Base-by-base conservation (phyloP, 192 early-diverging fungal species). In the Phycomyces blakesleeanus region DNA sequence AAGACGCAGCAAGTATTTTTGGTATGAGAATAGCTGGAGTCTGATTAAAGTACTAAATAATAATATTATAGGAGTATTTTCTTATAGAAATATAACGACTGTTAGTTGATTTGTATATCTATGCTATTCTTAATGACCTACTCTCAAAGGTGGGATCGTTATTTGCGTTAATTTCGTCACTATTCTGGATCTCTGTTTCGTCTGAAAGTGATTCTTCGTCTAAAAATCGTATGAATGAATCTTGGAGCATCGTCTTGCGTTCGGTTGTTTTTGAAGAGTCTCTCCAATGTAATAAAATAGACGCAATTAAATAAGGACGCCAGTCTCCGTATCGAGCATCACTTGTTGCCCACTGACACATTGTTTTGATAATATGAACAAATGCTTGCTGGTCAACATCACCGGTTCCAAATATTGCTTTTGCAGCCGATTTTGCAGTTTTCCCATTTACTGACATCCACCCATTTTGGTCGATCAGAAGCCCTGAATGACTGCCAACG, bases 41-140 rank as follows among this genome's bases (percentile, higher is more conserved):
- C 73, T 69, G 37, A 82, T 85, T n/a, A 87, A 60, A 15, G 76
- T 78, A 14, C 73, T 77, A 64, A 81, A 85, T 16, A 87, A 64
- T 15, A 67, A 66, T 10, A 76, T 63, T 3, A 81, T 65, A 1
- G 75, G 53, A 16, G 40, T 27, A 57, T 47, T 57, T 0, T 40
- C 57, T 20, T 38, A 52, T 37, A 34, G 20, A 29, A 25, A 29
- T 0, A n/a, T 60, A 14, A n/a, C 3, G 11, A n/a, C 44, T 47
- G 3, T n/a, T 47, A 14, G 18, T 47, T 47, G 44, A n/a, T 18
- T 47, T 11, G 12, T 7, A n/a, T 47, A 3, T 47, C 12, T 47
- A 18, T 47, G 44, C 12, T 47, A 47, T 47, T 7, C 29, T 5
- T 6, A 47, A 47, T 47, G 5, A 47, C 11, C 11, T 47, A 47